Percentiles rank a stretch among this genome's conserved stretches.
These are phyloP conservation scores for Citrullus mucosospermus DNA, from an alignment of 306 rosid species.

Conservation along the genomic window DNA sequence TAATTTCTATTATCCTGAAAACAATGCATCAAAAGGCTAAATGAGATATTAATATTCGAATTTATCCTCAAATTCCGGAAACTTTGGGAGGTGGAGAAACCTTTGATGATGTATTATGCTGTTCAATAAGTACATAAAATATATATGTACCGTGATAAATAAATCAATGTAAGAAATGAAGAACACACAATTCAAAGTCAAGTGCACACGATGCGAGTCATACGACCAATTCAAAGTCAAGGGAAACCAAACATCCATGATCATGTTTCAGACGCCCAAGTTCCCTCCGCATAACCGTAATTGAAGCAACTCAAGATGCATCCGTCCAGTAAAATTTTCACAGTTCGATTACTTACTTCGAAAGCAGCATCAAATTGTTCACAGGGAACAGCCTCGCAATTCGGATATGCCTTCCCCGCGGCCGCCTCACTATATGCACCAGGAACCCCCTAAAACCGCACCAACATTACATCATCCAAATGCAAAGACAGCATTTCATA, in stretches of 20 bases:
- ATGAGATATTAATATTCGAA: not conserved
- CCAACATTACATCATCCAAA: not conserved
- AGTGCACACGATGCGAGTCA: not conserved
- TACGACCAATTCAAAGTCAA: not conserved
- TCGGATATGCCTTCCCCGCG: conserved; percentile 83
- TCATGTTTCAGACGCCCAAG: not conserved
- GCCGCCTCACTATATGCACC: conserved; percentile 96
- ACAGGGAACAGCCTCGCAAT: conserved; percentile 93
- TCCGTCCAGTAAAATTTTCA: not conserved
- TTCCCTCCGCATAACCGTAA: not conserved
- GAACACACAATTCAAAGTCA: not conserved
- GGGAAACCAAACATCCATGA: not conserved
- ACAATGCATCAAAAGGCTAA: not conserved
- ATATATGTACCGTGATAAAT: not conserved
- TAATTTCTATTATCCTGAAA: not conserved
- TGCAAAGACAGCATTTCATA: not conserved
- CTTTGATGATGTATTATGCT: not conserved
- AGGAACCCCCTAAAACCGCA: conserved; percentile 56
- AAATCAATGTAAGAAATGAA: not conserved
- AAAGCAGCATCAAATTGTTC: conserved; percentile 87
- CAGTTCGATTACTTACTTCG: conserved; percentile 30
- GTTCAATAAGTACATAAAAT: not conserved
- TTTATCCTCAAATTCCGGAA: not conserved
- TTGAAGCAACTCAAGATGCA: not conserved
- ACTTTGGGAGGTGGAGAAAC: not conserved